Evolutionary conservation across 495 filamentous ascomycete genomes (phyloP).

Genomic region (Penicillium flavigenum): DNA sequence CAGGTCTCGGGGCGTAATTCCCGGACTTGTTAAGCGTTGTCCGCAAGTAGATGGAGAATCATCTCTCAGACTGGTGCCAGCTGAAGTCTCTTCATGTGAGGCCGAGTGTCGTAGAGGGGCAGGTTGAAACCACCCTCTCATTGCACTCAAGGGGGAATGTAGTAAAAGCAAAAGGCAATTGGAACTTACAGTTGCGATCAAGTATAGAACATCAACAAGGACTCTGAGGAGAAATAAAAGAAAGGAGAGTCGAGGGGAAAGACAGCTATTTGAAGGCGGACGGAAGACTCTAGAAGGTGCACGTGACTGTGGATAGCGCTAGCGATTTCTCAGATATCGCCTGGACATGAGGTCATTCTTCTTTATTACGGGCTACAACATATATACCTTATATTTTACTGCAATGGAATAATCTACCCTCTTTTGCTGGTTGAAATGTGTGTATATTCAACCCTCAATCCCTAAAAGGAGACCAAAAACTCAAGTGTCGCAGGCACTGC

Average conservation of each 20-base stretch:
- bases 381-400: not conserved
- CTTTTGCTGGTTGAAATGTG: not conserved
- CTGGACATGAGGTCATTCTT: not conserved
- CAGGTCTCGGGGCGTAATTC: slow-evolving; percentile 45
- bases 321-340: not conserved
- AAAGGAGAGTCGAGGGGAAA: slow-evolving; percentile 9
- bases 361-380: too few relatives aligned
- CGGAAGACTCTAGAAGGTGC: slow-evolving; percentile 51
- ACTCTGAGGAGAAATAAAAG: slow-evolving; percentile 12
- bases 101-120: slow-evolving; percentile 8
- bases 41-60: slow-evolving; percentile 37
- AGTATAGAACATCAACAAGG: slow-evolving; percentile 12
- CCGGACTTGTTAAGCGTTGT: slow-evolving; percentile 41
- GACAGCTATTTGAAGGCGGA: slow-evolving; percentile 30
- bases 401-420: not conserved
- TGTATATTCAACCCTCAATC: not conserved
- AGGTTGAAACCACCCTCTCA: not conserved
- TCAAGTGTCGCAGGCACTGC: slow-evolving; percentile 13
- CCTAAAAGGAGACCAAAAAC: slow-evolving; percentile 8
- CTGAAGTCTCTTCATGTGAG: slow-evolving; percentile 48
- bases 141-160: not conserved
- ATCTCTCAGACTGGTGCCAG: slow-evolving; percentile 53
- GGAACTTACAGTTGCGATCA: slow-evolving; percentile 25
- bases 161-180: slow-evolving; percentile 4
- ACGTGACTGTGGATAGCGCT: slow-evolving; percentile 30